These are phyloP conservation scores for Taxawa tesnikishii DNA, from an alignment of 2,329 filamentous ascomycete genomes.

Conservation along the genomic window DNA sequence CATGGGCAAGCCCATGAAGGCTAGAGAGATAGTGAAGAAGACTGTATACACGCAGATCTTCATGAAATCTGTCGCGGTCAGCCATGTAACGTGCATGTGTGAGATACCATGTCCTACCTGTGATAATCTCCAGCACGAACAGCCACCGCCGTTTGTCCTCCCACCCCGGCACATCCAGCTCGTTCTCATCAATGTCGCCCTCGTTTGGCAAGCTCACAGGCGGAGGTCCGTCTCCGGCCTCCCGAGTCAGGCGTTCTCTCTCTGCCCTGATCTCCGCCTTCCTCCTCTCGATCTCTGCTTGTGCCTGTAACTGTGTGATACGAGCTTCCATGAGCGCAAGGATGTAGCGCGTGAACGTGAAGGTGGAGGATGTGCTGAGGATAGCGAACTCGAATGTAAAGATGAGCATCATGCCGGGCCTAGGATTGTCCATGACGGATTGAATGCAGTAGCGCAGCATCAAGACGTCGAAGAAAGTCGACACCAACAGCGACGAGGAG, in stretches of 20 bases:
- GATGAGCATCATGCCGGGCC: constrained; percentile 99
- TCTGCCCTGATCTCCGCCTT: constrained; percentile 50
- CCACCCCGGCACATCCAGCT: constrained; percentile 92
- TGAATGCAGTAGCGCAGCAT: constrained; percentile 73
- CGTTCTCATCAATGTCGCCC: constrained; percentile 79
- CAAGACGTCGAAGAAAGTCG: constrained; percentile 65
- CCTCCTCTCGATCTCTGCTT: constrained; percentile 53
- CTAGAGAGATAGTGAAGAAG: constrained; percentile 88
- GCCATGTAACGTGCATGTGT: neutral
- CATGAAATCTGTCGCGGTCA: constrained; percentile 55
- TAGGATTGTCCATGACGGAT: constrained; percentile 72
- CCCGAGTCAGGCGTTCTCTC: constrained; percentile 26
- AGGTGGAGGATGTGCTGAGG: constrained; percentile 64
- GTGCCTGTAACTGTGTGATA: constrained; percentile 63
- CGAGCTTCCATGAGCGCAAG: constrained; percentile 67
- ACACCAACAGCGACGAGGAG: constrained; percentile 64
- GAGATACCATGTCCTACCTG: constrained; percentile 42
- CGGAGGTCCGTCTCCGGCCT: constrained; percentile 19
- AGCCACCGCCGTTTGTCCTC: constrained; percentile 90
- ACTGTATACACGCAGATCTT: constrained; percentile 81
- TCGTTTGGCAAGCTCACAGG: constrained; percentile 44
- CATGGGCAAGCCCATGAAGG: constrained; percentile 89
- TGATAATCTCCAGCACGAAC: constrained; percentile 65
- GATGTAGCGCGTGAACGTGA: constrained; percentile 66
- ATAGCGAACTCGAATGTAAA: constrained; percentile 97